Conservation (phyloP, 371 early-diverging fungal genomes). For the Mortierella sp. region DNA sequence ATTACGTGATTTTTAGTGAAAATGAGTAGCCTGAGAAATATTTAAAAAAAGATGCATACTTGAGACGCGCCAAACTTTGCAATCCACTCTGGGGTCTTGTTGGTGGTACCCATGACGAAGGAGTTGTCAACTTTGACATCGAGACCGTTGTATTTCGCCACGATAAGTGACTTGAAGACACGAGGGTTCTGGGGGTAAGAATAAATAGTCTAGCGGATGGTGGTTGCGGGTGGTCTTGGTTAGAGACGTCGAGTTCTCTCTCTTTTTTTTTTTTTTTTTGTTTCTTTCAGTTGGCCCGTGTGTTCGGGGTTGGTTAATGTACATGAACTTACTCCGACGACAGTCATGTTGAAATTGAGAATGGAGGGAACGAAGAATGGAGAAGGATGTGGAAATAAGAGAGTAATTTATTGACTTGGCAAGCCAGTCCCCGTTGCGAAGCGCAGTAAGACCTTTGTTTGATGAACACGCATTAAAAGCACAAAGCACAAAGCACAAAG, state of each 20-base stretch:
- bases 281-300: background rate
- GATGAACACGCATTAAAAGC: no score
- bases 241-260: background rate
- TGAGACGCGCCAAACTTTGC: constrained; percentile 78
- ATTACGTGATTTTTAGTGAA: no score
- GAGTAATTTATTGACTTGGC: no score
- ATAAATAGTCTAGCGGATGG: constrained; percentile 17
- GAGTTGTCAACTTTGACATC: constrained; percentile 25
- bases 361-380: background rate
- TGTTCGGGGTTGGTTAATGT: background rate
- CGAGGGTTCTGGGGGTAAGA: constrained; percentile 24
- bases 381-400: background rate
- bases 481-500: no score
- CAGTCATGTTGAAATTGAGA: constrained; percentile 4
- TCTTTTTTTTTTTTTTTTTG: background rate
- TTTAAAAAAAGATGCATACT: constrained; percentile 5
- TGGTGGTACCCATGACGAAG: constrained; percentile 75
- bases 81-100: constrained; percentile 81
- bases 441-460: no score
- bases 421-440: no score
- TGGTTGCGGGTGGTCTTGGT: background rate
- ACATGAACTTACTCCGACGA: constrained; percentile 16
- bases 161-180: constrained; percentile 19
- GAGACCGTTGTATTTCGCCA: constrained; percentile 27
- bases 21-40: no score